Conservation (phyloP, 2,329 filamentous ascomycete species). For the Chaetomium sp. region DNA sequence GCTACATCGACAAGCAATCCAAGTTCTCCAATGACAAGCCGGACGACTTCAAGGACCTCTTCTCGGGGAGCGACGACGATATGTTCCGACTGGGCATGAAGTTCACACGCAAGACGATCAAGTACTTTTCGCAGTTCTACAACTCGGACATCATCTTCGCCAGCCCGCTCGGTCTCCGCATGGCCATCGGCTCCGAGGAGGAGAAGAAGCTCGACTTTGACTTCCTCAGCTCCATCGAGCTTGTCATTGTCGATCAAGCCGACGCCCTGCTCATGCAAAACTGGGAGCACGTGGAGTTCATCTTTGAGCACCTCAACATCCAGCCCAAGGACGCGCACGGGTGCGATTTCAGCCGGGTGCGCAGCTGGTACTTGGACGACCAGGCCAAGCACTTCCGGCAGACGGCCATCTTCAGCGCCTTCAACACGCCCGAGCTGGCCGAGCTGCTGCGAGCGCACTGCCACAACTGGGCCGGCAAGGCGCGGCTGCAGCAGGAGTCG, state of each 20-base stretch:
- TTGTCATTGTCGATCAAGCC: conserved; percentile 87
- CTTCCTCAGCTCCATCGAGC: conserved; percentile 90
- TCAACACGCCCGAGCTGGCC: conserved; percentile 86
- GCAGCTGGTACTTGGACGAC: conserved; percentile 90
- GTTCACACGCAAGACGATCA: conserved; percentile 93
- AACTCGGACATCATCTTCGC: conserved; percentile 93
- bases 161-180: conserved; percentile 84
- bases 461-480: conserved; percentile 78
- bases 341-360: conserved; percentile 89
- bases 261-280: conserved; percentile 97
- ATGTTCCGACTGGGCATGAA: conserved; percentile 96
- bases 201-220: conserved; percentile 72
- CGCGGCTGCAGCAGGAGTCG: conserved; percentile 72
- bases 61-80: conserved; percentile 94
- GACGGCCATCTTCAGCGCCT: conserved; percentile 78
- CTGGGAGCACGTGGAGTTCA: conserved; percentile 92
- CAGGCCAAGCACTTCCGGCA: conserved; percentile 81
- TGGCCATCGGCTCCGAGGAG: conserved; percentile 81
- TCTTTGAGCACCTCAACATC: conserved; percentile 88
- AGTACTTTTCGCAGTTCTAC: conserved; percentile 94
- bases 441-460: conserved; percentile 75
- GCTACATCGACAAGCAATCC: conserved; percentile 70
- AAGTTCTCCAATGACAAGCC: conserved; percentile 74
- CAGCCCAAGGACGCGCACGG: conserved; percentile 88
- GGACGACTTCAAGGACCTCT: conserved; percentile 84